Conservation (phyloP, 805 yeast genomes). For the Kodamaea lidongshanica region DNA sequence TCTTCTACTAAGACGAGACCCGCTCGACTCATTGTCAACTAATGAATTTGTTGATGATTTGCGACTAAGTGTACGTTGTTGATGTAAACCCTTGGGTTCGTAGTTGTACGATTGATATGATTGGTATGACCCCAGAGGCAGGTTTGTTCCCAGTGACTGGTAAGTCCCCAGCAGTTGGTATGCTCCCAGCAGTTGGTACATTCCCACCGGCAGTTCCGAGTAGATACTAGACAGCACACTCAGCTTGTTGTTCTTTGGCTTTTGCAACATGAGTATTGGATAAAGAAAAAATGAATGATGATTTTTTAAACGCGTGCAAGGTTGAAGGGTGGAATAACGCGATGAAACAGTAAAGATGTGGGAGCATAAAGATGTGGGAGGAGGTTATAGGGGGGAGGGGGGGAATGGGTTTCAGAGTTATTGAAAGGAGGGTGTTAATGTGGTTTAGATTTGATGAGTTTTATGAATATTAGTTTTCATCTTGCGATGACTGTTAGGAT, state of each 20-base stretch:
- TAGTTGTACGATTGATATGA: too few relatives aligned
- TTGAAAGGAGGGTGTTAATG: too few relatives aligned
- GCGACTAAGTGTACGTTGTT: too few relatives aligned
- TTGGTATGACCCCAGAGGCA: too few relatives aligned
- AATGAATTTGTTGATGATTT: slow-evolving; percentile 3
- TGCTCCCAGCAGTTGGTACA: slow-evolving; percentile 1
- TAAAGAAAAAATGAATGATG: background rate
- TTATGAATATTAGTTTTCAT: too few relatives aligned
- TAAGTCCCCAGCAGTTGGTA: background rate
- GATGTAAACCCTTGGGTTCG: too few relatives aligned
- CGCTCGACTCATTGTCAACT: slow-evolving; percentile 3
- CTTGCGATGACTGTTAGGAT: too few relatives aligned
- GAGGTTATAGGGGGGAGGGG: too few relatives aligned
- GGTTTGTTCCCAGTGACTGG: slow-evolving; percentile 4
- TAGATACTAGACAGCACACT: slow-evolving; percentile 8
- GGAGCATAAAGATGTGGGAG: too few relatives aligned
- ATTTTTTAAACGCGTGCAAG: slow-evolving; percentile 1
- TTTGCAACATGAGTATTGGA: slow-evolving; percentile 4
- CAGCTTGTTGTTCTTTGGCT: slow-evolving; percentile 2
- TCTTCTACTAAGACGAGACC: slow-evolving; percentile 1
- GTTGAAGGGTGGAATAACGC: slow-evolving; percentile 1
- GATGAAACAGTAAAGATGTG: too few relatives aligned
- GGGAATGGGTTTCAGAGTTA: too few relatives aligned
- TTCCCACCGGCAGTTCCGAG: slow-evolving; percentile 1
- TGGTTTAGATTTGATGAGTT: too few relatives aligned